Conservation (phyloP, 2,329 filamentous ascomycete genomes). For the Helminthosporium solani region DNA sequence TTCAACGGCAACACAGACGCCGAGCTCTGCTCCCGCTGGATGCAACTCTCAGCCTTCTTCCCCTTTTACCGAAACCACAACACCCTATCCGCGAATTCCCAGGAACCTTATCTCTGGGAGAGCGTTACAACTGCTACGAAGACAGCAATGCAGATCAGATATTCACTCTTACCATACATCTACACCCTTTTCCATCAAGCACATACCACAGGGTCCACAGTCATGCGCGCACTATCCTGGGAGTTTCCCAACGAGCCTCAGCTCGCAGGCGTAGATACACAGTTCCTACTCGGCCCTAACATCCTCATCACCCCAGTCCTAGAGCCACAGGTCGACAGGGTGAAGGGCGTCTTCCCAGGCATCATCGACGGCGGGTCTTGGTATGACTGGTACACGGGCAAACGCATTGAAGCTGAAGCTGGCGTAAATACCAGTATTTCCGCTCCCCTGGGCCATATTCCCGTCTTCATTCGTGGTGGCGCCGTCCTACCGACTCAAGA, state of each 20-base stretch:
- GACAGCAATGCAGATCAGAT: conserved; percentile 68
- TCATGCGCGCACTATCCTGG: conserved; percentile 73
- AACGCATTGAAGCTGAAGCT: conserved; percentile 52
- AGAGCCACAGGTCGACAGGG: conserved; percentile 60
- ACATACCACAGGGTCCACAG: conserved; percentile 65
- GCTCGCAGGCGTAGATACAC: conserved; percentile 65
- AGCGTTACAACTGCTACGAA: conserved; percentile 65
- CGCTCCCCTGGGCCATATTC: conserved; percentile 68
- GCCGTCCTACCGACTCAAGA: conserved; percentile 67
- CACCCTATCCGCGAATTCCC: conserved; percentile 57
- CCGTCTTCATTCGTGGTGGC: conserved; percentile 69
- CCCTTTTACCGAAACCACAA: conserved; percentile 81
- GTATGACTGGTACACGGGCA: conserved; percentile 80
- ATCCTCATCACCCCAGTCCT: conserved; percentile 69
- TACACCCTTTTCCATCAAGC: conserved; percentile 72
- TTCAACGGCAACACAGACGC: conserved; percentile 67
- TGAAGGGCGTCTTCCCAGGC: conserved; percentile 70
- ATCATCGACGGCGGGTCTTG: conserved; percentile 61
- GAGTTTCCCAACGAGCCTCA: conserved; percentile 71
- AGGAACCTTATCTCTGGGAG: conserved; percentile 72
- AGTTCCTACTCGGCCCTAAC: conserved; percentile 69
- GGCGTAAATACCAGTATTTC: conserved; percentile 61
- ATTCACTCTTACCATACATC: conserved; percentile 70
- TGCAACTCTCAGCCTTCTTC: conserved; percentile 72
- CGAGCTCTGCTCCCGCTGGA: conserved; percentile 73